phyloP scores from a whole-genome alignment of 768 basidiomycete species.

The Serendipita sp. region DNA sequence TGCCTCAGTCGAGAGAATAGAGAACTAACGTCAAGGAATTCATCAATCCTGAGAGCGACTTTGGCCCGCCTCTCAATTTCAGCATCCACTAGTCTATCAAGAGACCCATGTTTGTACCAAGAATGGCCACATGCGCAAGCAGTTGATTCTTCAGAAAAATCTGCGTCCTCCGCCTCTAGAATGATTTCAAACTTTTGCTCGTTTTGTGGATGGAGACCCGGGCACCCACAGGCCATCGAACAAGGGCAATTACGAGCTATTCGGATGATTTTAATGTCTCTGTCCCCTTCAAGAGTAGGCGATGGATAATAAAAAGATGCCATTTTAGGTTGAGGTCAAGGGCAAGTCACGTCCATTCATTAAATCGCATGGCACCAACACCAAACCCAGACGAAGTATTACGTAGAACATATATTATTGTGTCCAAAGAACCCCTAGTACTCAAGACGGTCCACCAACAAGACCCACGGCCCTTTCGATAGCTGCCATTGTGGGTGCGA shows the following conservation, averaged over 20 bases:
- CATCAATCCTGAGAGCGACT: background rate
- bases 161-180: constrained; percentile 1
- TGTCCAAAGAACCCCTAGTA: too few relatives aligned
- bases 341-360: background rate
- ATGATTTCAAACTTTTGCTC: background rate
- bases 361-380: background rate
- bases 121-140: background rate
- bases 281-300: background rate
- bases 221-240: background rate
- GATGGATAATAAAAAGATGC: background rate
- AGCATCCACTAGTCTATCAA: background rate
- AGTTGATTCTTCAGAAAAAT: background rate
- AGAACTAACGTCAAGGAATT: background rate
- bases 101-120: background rate
- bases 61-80: background rate
- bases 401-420: background rate
- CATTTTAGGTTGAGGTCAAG: background rate
- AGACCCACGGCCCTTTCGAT: constrained; percentile 57
- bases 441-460: background rate
- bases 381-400: background rate
- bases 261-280: background rate
- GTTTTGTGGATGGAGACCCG: background rate
- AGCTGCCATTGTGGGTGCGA: constrained; percentile 58
- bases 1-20: background rate
- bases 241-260: background rate